Conservation (phyloP, 805 yeast genomes). For the Ogataea trehaloabstinens region DNA sequence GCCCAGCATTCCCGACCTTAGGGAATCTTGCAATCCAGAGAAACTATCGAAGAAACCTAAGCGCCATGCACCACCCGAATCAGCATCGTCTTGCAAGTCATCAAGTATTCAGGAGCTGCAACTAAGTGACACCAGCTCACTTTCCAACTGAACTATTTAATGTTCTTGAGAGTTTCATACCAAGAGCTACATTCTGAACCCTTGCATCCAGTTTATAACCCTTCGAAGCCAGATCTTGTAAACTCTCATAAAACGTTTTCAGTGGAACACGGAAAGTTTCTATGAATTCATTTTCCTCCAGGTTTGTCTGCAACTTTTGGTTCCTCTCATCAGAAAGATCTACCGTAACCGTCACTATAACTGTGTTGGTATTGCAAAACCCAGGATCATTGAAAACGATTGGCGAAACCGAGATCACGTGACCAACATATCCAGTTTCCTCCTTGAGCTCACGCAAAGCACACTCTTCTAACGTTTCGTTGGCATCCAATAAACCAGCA, state of each 20-base stretch:
- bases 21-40: not conserved
- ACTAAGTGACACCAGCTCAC: not conserved
- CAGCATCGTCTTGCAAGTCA: not conserved
- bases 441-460: slow-evolving; percentile 87
- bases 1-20: slow-evolving; percentile 7
- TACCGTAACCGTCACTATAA: slow-evolving; percentile 72
- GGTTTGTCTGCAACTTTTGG: slow-evolving; percentile 61
- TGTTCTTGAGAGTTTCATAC: slow-evolving; percentile 54
- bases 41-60: not conserved
- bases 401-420: slow-evolving; percentile 34
- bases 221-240: slow-evolving; percentile 51
- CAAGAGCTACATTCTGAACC: slow-evolving; percentile 82
- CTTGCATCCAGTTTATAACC: slow-evolving; percentile 86
- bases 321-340: slow-evolving; percentile 70
- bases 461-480: slow-evolving; percentile 71
- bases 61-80: not conserved
- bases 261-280: slow-evolving; percentile 81
- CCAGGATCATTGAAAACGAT: slow-evolving; percentile 55
- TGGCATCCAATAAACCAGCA: slow-evolving; percentile 89
- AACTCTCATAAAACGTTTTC: slow-evolving; percentile 49
- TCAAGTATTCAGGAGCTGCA: slow-evolving; percentile 1
- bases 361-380: slow-evolving; percentile 84
- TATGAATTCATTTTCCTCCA: slow-evolving; percentile 91
- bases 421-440: slow-evolving; percentile 90
- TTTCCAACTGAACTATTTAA: no score